phyloP scores from a whole-genome alignment of 2,329 filamentous ascomycete genomes.

The Aureobasidium sp. region DNA sequence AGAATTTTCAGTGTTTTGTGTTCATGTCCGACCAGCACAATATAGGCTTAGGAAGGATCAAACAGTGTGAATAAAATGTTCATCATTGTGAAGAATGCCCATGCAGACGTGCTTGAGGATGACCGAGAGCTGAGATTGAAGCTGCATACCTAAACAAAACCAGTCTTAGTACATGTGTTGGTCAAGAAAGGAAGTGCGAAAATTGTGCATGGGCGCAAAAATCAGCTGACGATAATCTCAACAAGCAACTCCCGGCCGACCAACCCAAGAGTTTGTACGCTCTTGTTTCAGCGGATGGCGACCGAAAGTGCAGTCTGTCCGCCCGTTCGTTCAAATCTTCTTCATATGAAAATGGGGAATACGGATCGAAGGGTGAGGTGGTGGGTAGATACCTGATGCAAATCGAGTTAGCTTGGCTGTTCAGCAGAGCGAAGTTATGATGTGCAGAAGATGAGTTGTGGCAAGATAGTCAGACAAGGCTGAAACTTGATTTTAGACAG shows the following conservation, averaged over 20 bases:
- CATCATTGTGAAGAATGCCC: slow-evolving; percentile 44
- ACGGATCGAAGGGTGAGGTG: neutral
- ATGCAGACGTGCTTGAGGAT: neutral
- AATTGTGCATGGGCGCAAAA: slow-evolving; percentile 16
- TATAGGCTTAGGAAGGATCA: slow-evolving; percentile 47
- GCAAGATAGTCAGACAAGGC: slow-evolving; percentile 53
- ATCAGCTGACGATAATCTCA: slow-evolving; percentile 63
- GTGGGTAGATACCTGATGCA: slow-evolving; percentile 16
- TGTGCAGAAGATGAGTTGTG: slow-evolving; percentile 5
- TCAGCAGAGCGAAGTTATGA: neutral
- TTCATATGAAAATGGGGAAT: slow-evolving; percentile 38
- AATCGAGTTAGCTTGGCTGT: slow-evolving; percentile 15
- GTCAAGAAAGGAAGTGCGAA: neutral
- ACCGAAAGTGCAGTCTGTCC: slow-evolving; percentile 55
- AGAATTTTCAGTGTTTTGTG: slow-evolving; percentile 58
- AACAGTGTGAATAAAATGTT: slow-evolving; percentile 64
- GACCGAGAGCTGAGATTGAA: slow-evolving; percentile 17
- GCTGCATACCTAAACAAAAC: slow-evolving; percentile 19
- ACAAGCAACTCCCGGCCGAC: slow-evolving; percentile 51
- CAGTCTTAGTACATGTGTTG: slow-evolving; percentile 10
- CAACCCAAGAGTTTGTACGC: slow-evolving; percentile 59
- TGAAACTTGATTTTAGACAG: slow-evolving; percentile 57
- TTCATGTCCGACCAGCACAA: slow-evolving; percentile 48
- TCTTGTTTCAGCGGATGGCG: slow-evolving; percentile 46
- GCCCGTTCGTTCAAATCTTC: slow-evolving; percentile 62